Base-by-base conservation (phyloP, 306 rosid species). In the Purshia tridentata region DNA sequence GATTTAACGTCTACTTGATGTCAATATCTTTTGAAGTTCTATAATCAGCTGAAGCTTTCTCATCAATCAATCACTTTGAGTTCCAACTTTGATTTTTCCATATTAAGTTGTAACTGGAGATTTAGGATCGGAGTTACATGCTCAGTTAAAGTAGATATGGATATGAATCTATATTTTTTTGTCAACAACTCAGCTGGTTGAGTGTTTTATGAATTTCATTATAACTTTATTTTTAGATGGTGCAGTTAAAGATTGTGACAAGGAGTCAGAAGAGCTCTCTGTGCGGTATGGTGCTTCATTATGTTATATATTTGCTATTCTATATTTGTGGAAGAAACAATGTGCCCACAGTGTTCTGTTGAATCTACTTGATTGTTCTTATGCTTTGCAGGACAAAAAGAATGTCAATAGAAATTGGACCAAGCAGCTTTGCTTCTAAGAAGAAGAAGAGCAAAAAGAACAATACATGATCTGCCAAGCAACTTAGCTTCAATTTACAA, bases 351-450 rank as follows among this genome's bases (percentile, higher is more conserved):
- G 4, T 51, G 11, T 49, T 61, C 29, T 5, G 52, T 52, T 15
- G 69, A 54, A 37, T 18, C 3, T 49, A 12, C 9, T 35, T 67
- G 52, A 57, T 54, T 13, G 65, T 53, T 73, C 72, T 53, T 9
- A 0, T 56, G 56, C 51, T 37, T 64, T 83, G 78, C 87, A 93
- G 98, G 76, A 78, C 94, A 15, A 93, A 93, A 78, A 89, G 98
- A 84, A 86, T 86, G 88, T 84, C 98, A 22, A 80, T 82, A 46
- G 97, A 88, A 84, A 81, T 93, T 67, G 97, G 96, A 80, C 98
- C 94, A 3, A 84, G 97, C 84, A 89, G 93, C 84, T 88, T 83
- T 85, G 97, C 96, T 45, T 84, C 97, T 19, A 89, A 96, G 79
- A 91, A 94, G 89, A 93, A 93, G 88, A 94, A 91, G 84, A 83